Base-by-base conservation (phyloP, 768 basidiomycete species). In the Hortiboletus flavorubellus region DNA sequence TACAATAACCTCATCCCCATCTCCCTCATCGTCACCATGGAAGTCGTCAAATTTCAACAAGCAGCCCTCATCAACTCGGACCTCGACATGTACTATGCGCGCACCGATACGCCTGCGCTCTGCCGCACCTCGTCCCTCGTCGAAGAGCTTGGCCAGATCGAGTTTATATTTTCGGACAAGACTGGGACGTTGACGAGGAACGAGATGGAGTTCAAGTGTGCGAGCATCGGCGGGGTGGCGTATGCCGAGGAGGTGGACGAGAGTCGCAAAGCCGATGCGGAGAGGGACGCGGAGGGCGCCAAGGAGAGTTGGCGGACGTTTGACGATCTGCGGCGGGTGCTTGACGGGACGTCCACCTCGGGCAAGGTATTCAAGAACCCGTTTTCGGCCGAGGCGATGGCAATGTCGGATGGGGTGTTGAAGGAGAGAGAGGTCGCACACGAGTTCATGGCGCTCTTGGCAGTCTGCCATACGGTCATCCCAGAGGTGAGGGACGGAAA, bases 1-100 rank as follows among this genome's bases (percentile, higher is more conserved):
- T 98, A 98, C 79, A 98, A 98, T 77, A 99, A 98, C 75, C 81
- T 99, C 63, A 98, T 99, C 57, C 96, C 96, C 4, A 99, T 99
- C 65, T 98, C 96, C 53, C 86, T 99, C 62, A 96, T 98, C 64
- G 97, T 99, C 63, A 98, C 97, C 4, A 98, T 98, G 89, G 97
- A 99, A 76, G 90, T 98, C 34, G 97, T 99, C 75, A 98, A 98
- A 71, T 98, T 89, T 66, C 94, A 97, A 70, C 97, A 98, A 75
- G 95, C 97, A 2, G 89, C 91, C 35, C 81, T 98, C 49, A 99
- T 99, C 78, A 99, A 98, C 71, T 93, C 84, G 26, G 97, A 96
- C 72, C 83, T 96, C 48, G 97, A 99, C 75, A 98, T 99, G 96
- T 99, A 99, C 73, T 89, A 98, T 70, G 84, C 88, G 11, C 85